These are phyloP conservation scores for Amphirosellinia nigrospora DNA, from an alignment of 495 filamentous ascomycete species.

Conservation along the genomic window DNA sequence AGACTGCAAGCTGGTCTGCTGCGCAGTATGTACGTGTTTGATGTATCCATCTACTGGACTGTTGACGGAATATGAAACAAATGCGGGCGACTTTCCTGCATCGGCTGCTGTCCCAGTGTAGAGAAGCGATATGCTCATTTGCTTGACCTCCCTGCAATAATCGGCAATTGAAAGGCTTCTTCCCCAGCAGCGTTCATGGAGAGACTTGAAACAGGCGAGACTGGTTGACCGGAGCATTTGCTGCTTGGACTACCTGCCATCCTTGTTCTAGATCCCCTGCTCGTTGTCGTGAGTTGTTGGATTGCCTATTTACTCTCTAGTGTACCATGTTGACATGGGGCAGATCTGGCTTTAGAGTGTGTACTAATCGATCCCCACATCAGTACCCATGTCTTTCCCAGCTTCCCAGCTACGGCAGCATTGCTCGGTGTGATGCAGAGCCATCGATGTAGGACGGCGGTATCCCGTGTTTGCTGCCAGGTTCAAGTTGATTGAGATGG, in stretches of 20 bases:
- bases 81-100: slow-evolving; percentile 10
- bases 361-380: background rate
- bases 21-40: background rate
- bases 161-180: slow-evolving; percentile 16
- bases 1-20: slow-evolving; percentile 6
- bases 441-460: slow-evolving; percentile 5
- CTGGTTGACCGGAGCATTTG: slow-evolving; percentile 15
- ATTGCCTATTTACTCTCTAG: background rate
- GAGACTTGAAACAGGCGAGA: slow-evolving; percentile 19
- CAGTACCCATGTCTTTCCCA: background rate
- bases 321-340: too few relatives aligned
- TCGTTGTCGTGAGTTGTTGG: slow-evolving; percentile 7
- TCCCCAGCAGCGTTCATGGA: background rate
- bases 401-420: background rate
- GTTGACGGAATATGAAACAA: slow-evolving; percentile 10
- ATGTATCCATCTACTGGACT: too few relatives aligned
- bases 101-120: background rate
- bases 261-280: slow-evolving; percentile 7
- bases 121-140: slow-evolving; percentile 18
- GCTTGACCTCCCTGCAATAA: background rate
- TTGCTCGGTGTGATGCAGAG: slow-evolving; percentile 16
- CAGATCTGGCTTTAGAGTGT: background rate
- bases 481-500: slow-evolving; percentile 12
- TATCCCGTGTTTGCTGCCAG: background rate
- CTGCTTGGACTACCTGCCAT: background rate